Conservation (phyloP, 805 yeast genomes). For the Myxozyma geophila region DNA sequence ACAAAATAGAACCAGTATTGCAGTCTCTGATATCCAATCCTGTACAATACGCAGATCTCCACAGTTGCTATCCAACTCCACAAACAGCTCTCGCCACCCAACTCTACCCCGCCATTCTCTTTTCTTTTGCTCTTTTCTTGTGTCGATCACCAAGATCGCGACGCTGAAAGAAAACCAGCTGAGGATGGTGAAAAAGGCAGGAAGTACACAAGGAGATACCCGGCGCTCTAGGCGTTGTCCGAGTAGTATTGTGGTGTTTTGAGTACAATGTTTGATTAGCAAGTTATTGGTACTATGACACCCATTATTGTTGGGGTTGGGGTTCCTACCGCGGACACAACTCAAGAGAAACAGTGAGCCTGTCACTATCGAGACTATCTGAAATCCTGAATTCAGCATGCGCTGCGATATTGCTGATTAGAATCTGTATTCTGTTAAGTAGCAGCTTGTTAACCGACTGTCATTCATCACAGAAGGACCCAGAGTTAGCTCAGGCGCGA, state of each 20-base stretch:
- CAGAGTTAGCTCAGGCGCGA: no score
- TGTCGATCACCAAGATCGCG: background rate
- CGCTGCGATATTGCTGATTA: background rate
- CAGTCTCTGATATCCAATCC: no score
- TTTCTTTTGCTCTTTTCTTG: no score
- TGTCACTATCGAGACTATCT: background rate
- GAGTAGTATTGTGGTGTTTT: background rate
- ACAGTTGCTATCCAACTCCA: no score
- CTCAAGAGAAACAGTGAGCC: background rate
- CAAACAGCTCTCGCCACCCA: no score
- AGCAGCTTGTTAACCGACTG: background rate
- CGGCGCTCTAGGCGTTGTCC: constrained; percentile 20
- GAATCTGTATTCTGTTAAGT: no score
- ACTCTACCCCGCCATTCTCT: background rate
- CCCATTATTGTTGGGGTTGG: background rate
- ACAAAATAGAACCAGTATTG: no score
- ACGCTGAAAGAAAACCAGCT: background rate
- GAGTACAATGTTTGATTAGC: background rate
- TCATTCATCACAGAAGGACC: background rate
- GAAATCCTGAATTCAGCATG: background rate
- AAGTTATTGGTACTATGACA: background rate
- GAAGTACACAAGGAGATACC: constrained; percentile 21
- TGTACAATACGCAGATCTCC: no score
- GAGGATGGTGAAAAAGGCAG: background rate
- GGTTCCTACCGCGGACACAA: background rate